A percentile compares a stretch with the other conserved stretches of the same genome.
phyloP scores from a whole-genome alignment of 176 grass and related monocot genomes.

The Leersia perrieri region DNA sequence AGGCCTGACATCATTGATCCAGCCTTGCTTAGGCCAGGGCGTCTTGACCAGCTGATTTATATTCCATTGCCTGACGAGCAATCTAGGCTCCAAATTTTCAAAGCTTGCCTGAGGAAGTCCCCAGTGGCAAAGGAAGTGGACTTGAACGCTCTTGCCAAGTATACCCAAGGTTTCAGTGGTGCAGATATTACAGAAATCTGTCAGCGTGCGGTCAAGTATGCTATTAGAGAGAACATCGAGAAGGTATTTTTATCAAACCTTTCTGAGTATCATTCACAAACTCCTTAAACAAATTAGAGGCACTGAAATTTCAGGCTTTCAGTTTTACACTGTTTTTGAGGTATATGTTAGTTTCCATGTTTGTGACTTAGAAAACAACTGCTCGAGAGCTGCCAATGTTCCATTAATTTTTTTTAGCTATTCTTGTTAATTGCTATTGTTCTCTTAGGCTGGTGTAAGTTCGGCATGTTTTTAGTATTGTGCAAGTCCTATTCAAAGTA shows the following conservation, averaged over 20 bases:
- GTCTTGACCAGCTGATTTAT: constrained; percentile 79
- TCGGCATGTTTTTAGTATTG: no score
- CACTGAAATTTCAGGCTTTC: neutral
- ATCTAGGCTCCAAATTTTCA: constrained; percentile 71
- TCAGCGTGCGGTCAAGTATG: constrained; percentile 85
- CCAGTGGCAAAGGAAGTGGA: constrained; percentile 81
- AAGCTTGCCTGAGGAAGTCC: constrained; percentile 80
- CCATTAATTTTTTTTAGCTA: neutral
- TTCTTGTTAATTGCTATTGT: no score
- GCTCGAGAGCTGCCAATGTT: neutral
- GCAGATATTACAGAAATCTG: constrained; percentile 89
- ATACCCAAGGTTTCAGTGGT: constrained; percentile 85
- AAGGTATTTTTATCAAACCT: constrained; percentile 43
- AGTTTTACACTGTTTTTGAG: neutral
- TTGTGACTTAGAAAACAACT: neutral
- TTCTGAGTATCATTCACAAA: no score
- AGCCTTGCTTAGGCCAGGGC: constrained; percentile 68
- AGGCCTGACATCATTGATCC: constrained; percentile 86
- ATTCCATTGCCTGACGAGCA: constrained; percentile 77
- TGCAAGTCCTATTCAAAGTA: no score
- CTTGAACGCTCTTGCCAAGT: constrained; percentile 65
- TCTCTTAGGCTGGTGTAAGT: no score
- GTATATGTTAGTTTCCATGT: neutral
- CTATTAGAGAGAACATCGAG: constrained; percentile 83
- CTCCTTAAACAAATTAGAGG: neutral